A percentile compares a stretch with the other conserved stretches of the same genome.
Conservation (phyloP, 805 yeast species). For the Saccharomyces mikatae region DNA sequence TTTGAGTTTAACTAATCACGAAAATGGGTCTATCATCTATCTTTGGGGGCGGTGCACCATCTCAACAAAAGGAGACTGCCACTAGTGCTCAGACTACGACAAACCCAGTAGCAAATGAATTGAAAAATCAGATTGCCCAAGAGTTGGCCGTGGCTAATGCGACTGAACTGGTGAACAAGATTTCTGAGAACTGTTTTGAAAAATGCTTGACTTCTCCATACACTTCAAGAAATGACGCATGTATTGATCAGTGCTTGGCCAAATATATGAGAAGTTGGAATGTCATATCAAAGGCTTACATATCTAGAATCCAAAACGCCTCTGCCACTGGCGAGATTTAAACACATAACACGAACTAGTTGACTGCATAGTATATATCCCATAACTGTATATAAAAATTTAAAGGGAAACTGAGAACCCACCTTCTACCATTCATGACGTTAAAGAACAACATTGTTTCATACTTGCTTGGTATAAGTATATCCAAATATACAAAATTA, state of each 20-base stretch:
- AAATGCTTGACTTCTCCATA: conserved; percentile 65
- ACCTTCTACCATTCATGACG: not conserved
- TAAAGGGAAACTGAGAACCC: not conserved
- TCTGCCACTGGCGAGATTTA: conserved; percentile 28
- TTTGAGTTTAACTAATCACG: not conserved
- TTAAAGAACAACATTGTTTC: not conserved
- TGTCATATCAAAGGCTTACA: conserved; percentile 66
- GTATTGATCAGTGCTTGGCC: conserved; percentile 71
- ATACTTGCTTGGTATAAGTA: not conserved
- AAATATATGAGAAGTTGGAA: conserved; percentile 93
- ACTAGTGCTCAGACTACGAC: conserved; percentile 18
- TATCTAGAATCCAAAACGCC: conserved; percentile 61
- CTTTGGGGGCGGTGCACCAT: conserved; percentile 24
- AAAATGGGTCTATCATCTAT: conserved; percentile 27
- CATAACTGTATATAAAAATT: conserved; percentile 3
- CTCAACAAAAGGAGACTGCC: conserved; percentile 19
- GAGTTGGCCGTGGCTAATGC: conserved; percentile 92
- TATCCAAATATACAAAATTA: not conserved
- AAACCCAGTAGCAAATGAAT: conserved; percentile 47
- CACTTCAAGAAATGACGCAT: conserved; percentile 47
- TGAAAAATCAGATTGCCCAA: conserved; percentile 64
- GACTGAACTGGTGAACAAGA: conserved; percentile 73
- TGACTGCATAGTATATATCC: conserved; percentile 1
- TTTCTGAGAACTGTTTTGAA: conserved; percentile 81
- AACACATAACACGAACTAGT: not conserved